Base-by-base conservation (phyloP, 2,329 filamentous ascomycete genomes). In the Dactylella cylindrospora region DNA sequence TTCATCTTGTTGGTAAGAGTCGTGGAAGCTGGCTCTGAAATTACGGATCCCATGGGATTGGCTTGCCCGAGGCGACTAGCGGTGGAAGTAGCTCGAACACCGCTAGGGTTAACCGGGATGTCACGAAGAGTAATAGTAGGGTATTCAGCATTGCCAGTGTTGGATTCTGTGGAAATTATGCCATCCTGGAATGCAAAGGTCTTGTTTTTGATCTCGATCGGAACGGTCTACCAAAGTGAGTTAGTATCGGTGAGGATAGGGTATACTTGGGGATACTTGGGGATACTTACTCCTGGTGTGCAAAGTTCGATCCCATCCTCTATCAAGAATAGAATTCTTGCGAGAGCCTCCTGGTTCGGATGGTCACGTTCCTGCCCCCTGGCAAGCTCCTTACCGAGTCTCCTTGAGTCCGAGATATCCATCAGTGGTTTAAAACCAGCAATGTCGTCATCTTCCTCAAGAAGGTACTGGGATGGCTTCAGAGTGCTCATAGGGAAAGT, bases 361-460 rank as follows among this genome's bases (percentile, higher is more conserved):
- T 82, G 78, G 47, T 78, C 76, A 51, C 79, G 76, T 60, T 79
- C 75, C 25, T 81, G 71, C 28, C 47, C 51, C 45, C 60, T 35
- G 43, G 44, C 66, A 40, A 49, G 44, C 31, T 53, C 35, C 33
- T 65, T 38, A 33, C 65, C 44, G 41, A 66, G 29, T 52, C 54
- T 32, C 23, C 55, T 32, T 7, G 45, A 46, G 32, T 54, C 55
- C 2, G 76, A 73, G 26, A 76, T 75, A 35, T 78, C 67, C 20
- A 70, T 73, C 17, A 87, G 72, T 0, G 84, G 84, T 65, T 77
- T 76, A 69, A 87, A 87, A 0, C 80, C 83, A 62, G 86, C 74
- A 2, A 80, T 84, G 49, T 83, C 80, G 53, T 80, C 79, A 69
- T 88, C 84, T 70, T 88, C 84, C 64, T 84, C 80, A 2, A 88